These are phyloP conservation scores for Eucalyptus regnans DNA, from an alignment of 345 rosid genomes.

Conservation along the genomic window DNA sequence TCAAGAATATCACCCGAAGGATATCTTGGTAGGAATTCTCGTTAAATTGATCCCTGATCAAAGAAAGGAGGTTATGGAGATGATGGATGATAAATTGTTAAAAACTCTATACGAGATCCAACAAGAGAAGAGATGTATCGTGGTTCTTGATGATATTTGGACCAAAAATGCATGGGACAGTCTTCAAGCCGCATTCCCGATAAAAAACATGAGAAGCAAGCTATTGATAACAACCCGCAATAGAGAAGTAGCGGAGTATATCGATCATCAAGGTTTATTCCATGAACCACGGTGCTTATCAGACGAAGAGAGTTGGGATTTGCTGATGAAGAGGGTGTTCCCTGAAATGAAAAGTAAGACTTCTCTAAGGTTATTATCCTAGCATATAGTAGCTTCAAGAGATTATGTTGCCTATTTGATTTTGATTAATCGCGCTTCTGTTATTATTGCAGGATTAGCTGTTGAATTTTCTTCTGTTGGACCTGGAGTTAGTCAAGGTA, in stretches of 20 bases:
- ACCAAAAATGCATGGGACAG: rapidly evolving
- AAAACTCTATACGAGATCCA: not conserved
- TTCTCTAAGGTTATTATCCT: rapidly evolving
- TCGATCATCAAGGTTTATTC: rapidly evolving
- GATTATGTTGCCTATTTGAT: rapidly evolving
- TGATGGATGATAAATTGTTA: conserved; percentile 20
- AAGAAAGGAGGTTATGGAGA: conserved; percentile 10
- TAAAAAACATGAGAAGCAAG: no score
- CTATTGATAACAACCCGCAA: no score
- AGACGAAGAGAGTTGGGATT: conserved; percentile 21
- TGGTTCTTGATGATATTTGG: no score
- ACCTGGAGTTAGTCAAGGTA: not conserved
- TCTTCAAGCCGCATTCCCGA: rapidly evolving
- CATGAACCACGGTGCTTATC: conserved; percentile 1
- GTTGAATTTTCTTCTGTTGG: rapidly evolving
- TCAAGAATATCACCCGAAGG: no score
- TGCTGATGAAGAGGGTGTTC: not conserved
- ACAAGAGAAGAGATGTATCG: not conserved
- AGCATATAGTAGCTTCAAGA: not conserved
- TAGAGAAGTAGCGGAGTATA: rapidly evolving
- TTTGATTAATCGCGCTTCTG: rapidly evolving
- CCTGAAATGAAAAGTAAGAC: rapidly evolving
- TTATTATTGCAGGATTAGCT: rapidly evolving
- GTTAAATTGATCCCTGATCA: conserved; percentile 6
- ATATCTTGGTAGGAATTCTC: not conserved